Conservation (phyloP, 1,284 basidiomycete species). For the Cutaneotrichosporon sp. region DNA sequence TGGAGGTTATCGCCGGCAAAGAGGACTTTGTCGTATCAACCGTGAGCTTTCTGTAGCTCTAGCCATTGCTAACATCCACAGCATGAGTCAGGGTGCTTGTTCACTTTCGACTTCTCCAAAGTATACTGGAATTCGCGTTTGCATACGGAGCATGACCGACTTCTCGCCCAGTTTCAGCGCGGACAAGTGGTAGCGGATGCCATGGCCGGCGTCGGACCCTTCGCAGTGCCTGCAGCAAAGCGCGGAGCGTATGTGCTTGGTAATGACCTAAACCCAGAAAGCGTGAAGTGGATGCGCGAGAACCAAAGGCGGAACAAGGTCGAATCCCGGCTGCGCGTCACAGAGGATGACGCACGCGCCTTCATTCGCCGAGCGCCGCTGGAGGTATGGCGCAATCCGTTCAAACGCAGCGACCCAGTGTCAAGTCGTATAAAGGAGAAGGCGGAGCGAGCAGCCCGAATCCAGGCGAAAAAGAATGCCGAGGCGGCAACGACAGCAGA, state of each 20-base stretch:
- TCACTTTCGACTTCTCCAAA: constrained; percentile 88
- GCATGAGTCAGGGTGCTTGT: constrained; percentile 77
- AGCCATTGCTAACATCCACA: constrained; percentile 39
- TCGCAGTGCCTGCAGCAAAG: constrained; percentile 87
- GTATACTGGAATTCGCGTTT: constrained; percentile 99
- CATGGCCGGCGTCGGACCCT: constrained; percentile 97
- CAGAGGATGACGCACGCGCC: constrained; percentile 74
- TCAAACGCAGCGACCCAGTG: constrained; percentile 49
- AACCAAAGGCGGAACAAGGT: constrained; percentile 75
- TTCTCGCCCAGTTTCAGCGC: constrained; percentile 65
- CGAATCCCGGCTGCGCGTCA: constrained; percentile 60
- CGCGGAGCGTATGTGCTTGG: constrained; percentile 82
- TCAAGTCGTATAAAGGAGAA: constrained; percentile 23
- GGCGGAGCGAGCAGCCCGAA: constrained; percentile 23
- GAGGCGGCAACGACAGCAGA: not conserved
- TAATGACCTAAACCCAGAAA: constrained; percentile 91
- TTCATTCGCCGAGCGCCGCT: constrained; percentile 65
- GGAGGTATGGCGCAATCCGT: constrained; percentile 60
- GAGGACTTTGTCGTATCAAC: constrained; percentile 77
- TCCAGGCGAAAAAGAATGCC: constrained; percentile 2
- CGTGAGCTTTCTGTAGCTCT: constrained; percentile 52
- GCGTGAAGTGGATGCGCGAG: constrained; percentile 67
- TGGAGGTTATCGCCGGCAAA: constrained; percentile 94
- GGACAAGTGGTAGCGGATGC: constrained; percentile 80
- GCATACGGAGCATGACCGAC: constrained; percentile 81